A percentile compares a stretch with the other conserved stretches of the same genome.
Evolutionary conservation across 805 yeast genomes (phyloP).

Genomic region (Teunomyces lycoperdinae): DNA sequence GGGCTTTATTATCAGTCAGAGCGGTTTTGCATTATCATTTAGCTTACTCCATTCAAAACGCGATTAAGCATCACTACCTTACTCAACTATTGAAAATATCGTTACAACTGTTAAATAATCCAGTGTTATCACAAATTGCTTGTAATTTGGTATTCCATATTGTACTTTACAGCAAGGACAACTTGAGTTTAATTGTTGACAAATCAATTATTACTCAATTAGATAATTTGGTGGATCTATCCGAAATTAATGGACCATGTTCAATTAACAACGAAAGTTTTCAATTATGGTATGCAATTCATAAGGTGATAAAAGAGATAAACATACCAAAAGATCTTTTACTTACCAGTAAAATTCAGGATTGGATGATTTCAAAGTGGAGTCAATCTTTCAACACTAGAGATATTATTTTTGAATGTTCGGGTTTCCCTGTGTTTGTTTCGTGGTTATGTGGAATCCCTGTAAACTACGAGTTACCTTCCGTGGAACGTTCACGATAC

Average conservation of each 20-base stretch:
- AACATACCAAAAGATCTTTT: constrained; percentile 26
- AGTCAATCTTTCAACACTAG: constrained; percentile 24
- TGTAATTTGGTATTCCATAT: constrained; percentile 28
- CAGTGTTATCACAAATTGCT: constrained; percentile 21
- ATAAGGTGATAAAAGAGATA: constrained; percentile 32
- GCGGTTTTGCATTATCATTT: constrained; percentile 11
- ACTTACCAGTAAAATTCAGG: constrained; percentile 29
- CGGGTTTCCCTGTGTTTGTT: constrained; percentile 33
- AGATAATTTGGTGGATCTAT: constrained; percentile 48
- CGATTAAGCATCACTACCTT: not conserved
- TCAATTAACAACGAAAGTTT: constrained; percentile 45
- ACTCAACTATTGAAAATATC: constrained; percentile 31
- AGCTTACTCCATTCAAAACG: not conserved
- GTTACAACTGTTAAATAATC: constrained; percentile 35
- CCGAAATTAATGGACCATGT: constrained; percentile 63
- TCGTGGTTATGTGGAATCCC: constrained; percentile 42
- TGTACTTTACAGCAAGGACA: constrained; percentile 7
- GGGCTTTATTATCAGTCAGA: constrained; percentile 23
- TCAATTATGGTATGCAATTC: constrained; percentile 51
- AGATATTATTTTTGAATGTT: constrained; percentile 22
- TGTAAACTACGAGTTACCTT: not conserved
- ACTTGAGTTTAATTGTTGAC: constrained; percentile 28
- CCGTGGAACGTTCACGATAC: not conserved
- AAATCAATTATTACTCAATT: constrained; percentile 43
- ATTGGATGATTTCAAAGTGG: constrained; percentile 57